These are phyloP conservation scores for Saksenaea oblongispora DNA, from an alignment of 371 early-diverging fungal genomes.

Conservation along the genomic window DNA sequence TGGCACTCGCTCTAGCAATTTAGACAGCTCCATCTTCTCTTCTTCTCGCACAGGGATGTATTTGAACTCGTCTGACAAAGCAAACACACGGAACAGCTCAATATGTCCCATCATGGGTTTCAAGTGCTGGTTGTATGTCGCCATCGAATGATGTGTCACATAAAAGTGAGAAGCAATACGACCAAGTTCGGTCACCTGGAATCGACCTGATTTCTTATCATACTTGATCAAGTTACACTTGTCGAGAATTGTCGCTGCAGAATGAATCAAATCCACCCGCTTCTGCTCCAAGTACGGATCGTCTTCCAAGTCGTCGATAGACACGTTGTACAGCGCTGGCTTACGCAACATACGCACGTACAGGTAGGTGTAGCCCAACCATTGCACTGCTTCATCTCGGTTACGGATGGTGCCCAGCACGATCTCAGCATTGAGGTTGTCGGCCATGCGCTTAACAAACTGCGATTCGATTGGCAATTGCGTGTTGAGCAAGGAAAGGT, in stretches of 20 bases:
- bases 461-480: constrained; percentile 98
- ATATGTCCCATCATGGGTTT: constrained; percentile 90
- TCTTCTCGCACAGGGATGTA: constrained; percentile 95
- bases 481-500: constrained; percentile 90
- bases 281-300: constrained; percentile 87
- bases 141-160: constrained; percentile 87
- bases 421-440: constrained; percentile 97
- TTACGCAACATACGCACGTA: constrained; percentile 96
- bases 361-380: constrained; percentile 97
- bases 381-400: constrained; percentile 93
- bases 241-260: constrained; percentile 85
- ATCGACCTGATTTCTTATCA: constrained; percentile 86
- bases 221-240: constrained; percentile 91
- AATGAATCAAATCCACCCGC: constrained; percentile 88
- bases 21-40: constrained; percentile 91
- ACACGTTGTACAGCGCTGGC: constrained; percentile 81
- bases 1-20: constrained; percentile 93
- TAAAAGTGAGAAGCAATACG: constrained; percentile 97
- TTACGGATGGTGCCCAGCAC: constrained; percentile 90
- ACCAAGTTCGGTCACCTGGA: constrained; percentile 92
- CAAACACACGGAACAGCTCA: constrained; percentile 91
- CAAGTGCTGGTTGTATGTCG: constrained; percentile 91
- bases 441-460: constrained; percentile 86
- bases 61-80: constrained; percentile 91
- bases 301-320: constrained; percentile 67